A percentile compares a stretch with the other conserved stretches of the same genome.
Evolutionary conservation across 225 moss, liverwort and hornwort genomes (phyloP).

Genomic region (Pseudisothecium myosuroides): DNA sequence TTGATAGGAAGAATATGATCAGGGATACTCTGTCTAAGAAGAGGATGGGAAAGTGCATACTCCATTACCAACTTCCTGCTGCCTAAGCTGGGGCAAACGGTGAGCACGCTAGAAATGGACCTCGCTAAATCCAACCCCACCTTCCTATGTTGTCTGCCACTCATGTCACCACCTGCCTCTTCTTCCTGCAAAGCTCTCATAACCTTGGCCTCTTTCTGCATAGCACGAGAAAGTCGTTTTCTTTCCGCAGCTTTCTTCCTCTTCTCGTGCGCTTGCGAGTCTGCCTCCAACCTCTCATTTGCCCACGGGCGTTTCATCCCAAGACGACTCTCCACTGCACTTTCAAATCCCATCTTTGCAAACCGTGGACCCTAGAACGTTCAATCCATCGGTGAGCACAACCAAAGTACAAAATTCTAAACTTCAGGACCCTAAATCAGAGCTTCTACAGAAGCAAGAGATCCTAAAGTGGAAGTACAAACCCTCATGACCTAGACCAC

Average conservation of each 20-base stretch:
- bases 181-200: background rate
- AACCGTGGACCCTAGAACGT: too few species aligned
- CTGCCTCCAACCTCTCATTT: too few species aligned
- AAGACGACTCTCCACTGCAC: too few species aligned
- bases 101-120: background rate
- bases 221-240: background rate
- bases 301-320: too few species aligned
- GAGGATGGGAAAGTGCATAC: background rate
- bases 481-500: too few species aligned
- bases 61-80: background rate
- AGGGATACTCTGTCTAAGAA: background rate
- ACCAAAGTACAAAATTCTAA: background rate
- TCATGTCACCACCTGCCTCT: background rate
- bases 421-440: too few species aligned
- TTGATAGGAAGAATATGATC: background rate
- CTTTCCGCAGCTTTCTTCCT: background rate
- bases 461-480: too few species aligned
- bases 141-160: background rate
- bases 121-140: background rate
- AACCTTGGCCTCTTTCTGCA: background rate
- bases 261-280: background rate
- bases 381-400: too few species aligned
- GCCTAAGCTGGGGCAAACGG: background rate
- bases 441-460: too few species aligned
- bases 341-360: too few species aligned